These are phyloP conservation scores for Geoglossum glabrum DNA, from an alignment of 495 filamentous ascomycete genomes.

Conservation along the genomic window DNA sequence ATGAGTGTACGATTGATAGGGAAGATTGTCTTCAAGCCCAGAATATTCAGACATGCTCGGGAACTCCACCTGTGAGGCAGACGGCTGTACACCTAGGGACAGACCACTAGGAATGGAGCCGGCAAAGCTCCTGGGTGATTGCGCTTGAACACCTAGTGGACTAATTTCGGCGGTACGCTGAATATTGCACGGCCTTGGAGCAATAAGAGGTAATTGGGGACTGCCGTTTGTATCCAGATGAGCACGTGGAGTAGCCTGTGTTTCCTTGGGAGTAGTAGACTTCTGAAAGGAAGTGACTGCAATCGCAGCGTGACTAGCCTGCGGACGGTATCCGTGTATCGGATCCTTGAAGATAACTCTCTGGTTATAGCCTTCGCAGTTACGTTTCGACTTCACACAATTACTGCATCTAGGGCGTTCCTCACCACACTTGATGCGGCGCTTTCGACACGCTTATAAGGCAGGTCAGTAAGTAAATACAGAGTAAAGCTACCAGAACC, in stretches of 20 bases:
- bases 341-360: slow-evolving; percentile 85
- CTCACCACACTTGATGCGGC: slow-evolving; percentile 94
- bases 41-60: neutral
- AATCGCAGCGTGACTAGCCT: neutral
- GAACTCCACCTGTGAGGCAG: neutral
- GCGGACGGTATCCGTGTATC: slow-evolving; percentile 22
- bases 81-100: neutral
- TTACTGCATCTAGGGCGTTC: slow-evolving; percentile 80
- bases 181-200: neutral
- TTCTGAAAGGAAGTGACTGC: neutral
- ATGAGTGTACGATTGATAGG: neutral
- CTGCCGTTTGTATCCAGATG: neutral
- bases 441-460: slow-evolving; percentile 61
- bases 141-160: neutral
- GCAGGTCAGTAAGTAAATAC: neutral
- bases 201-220: neutral
- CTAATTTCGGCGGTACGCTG: neutral
- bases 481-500: neutral
- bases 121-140: neutral
- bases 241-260: neutral
- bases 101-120: neutral
- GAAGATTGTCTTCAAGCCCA: neutral
- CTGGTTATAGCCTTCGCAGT: slow-evolving; percentile 89
- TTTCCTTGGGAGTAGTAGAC: neutral
- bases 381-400: slow-evolving; percentile 84